Evolutionary conservation across 176 grass and related monocot species (phyloP), one percentile per base, ranked within the genome.

Genomic region (Pontederia crassipes): DNA sequence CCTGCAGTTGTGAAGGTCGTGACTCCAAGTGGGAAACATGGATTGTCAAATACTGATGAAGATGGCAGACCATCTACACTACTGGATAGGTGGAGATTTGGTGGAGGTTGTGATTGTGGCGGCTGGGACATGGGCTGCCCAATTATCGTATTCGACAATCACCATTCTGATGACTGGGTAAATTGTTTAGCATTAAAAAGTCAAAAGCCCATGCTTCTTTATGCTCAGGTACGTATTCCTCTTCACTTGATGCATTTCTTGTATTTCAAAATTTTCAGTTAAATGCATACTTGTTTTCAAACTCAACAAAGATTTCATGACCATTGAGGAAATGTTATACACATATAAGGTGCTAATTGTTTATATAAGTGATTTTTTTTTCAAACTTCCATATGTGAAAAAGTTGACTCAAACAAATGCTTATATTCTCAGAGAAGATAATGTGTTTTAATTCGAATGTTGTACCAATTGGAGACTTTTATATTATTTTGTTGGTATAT

Each of bases 81-180:
- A 71, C 77, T 98, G 53, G 85, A 98, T 45, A 85, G 93, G 62
- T 79, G 89, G 54, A 98, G 89, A 63, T 85, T 63, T 9, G 81
- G 93, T 64, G 93, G 93, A 62, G 64, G 82, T 20, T 98, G 93
- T 48, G 84, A 92, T 58, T 98, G 93, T 55, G 93, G 93, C 1
- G 93, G 93, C 66, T 98, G 93, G 93, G 87, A 98, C 62, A 98
- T 98, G 93, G 86, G 84, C 17, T 98, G 93, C 72, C 93, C 93
- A 56, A 85, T 92, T 70, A 65, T 77, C 62, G 84, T 98, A 46
- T 82, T 98, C 69, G 74, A 78, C 45, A 92, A 88, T 79, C 26
- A 45, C 56, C 72, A 71, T 73, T 63, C 68, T 83, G 83, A 75
- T 65, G 47, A 74, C 72, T 82, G 81, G 87, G 72, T 64, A 54